A percentile compares a stretch with the other conserved stretches of the same genome.
Evolutionary conservation across 345 rosid genomes (phyloP).

Genomic region (Brassica rapa): DNA sequence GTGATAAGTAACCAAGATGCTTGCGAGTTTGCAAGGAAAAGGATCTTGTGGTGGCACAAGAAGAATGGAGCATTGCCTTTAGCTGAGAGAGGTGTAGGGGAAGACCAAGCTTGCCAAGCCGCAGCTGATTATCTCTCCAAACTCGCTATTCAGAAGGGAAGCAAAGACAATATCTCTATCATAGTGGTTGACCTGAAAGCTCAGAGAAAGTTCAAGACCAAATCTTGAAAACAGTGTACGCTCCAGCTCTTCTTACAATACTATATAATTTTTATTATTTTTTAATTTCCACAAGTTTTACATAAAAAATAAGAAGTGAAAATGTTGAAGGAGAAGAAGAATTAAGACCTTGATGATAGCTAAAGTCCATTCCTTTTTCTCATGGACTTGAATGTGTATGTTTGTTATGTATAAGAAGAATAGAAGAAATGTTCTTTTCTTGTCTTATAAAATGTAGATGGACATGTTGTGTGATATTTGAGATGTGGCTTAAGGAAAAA

Average conservation of each 20-base stretch:
- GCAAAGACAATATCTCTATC: conserved; percentile 84
- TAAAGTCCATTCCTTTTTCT: conserved; percentile 71
- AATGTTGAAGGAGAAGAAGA: conserved; percentile 31
- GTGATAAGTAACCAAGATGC: conserved; percentile 94
- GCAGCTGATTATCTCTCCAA: conserved; percentile 75
- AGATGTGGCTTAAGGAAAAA: conserved; percentile 24
- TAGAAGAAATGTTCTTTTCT: conserved; percentile 11
- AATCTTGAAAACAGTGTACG: conserved; percentile 42
- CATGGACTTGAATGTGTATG: conserved; percentile 56
- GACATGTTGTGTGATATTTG: conserved; percentile 25
- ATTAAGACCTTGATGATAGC: conserved; percentile 49
- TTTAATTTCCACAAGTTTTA: conserved; percentile 36
- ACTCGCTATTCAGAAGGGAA: conserved; percentile 79
- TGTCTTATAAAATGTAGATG: conserved; percentile 24
- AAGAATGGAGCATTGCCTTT: conserved; percentile 57
- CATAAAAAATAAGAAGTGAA: conserved; percentile 37
- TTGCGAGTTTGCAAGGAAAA: conserved; percentile 75
- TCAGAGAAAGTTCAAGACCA: conserved; percentile 81
- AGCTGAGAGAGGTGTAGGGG: conserved; percentile 62
- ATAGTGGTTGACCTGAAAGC: conserved; percentile 87
- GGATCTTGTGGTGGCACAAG: conserved; percentile 80
- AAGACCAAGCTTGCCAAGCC: conserved; percentile 73
- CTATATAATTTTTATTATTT: conserved; percentile 26
- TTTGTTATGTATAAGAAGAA: conserved; percentile 52
- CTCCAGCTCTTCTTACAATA: conserved; percentile 23